phyloP scores from a whole-genome alignment of 2,329 filamentous ascomycete species.

The Apiospora phragmitis region DNA sequence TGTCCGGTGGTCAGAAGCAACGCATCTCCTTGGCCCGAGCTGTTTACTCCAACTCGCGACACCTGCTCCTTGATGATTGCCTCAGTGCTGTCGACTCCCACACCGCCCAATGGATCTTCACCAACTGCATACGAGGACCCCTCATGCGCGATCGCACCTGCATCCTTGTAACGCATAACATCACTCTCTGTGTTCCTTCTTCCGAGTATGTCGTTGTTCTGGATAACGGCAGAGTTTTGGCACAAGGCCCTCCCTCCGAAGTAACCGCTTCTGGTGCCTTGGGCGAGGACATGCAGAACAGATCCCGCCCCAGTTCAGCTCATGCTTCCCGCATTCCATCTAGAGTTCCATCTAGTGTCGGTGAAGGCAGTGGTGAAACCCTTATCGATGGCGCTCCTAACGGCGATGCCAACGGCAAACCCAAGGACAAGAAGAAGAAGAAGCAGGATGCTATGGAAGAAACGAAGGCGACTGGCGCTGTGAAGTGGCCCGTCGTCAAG shows the following conservation, averaged over 20 bases:
- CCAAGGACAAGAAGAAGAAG: slow-evolving; percentile 45
- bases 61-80: slow-evolving; percentile 91
- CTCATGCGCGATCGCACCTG: slow-evolving; percentile 89
- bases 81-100: slow-evolving; percentile 96
- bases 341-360: slow-evolving; percentile 73
- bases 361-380: slow-evolving; percentile 60
- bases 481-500: slow-evolving; percentile 83
- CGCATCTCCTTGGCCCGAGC: slow-evolving; percentile 95
- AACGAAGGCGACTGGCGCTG: slow-evolving; percentile 78
- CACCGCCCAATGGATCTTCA: slow-evolving; percentile 97
- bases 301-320: slow-evolving; percentile 68
- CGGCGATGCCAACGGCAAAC: slow-evolving; percentile 47
- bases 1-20: slow-evolving; percentile 97
- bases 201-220: slow-evolving; percentile 81
- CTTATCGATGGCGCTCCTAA: slow-evolving; percentile 54
- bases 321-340: slow-evolving; percentile 74
- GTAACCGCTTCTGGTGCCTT: slow-evolving; percentile 86
- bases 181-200: slow-evolving; percentile 79
- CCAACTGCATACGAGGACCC: slow-evolving; percentile 84
- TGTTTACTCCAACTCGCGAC: slow-evolving; percentile 91
- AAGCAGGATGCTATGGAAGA: slow-evolving; percentile 65
- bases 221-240: slow-evolving; percentile 78
- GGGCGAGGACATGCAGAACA: slow-evolving; percentile 77
- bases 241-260: slow-evolving; percentile 75
- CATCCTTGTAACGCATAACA: slow-evolving; percentile 93